Percentiles rank a stretch among this genome's conserved stretches.
phyloP scores from a whole-genome alignment of 371 early-diverging fungal species.

The Syncephalastrum sp. region DNA sequence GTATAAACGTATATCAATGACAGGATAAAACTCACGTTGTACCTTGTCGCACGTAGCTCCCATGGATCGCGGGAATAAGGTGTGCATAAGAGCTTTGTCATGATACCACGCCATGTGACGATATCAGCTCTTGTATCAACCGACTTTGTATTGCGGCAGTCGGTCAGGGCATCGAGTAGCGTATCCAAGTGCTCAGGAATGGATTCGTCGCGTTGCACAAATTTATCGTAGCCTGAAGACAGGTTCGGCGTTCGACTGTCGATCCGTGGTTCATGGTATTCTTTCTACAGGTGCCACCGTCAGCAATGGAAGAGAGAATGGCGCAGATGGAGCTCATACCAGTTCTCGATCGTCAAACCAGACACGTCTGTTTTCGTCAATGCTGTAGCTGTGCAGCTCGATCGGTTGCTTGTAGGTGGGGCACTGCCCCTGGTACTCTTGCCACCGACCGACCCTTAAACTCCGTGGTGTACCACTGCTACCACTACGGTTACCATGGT shows the following conservation, averaged over 20 bases:
- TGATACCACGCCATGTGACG: slow-evolving; percentile 78
- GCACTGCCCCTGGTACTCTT: slow-evolving; percentile 50
- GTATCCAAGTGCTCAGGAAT: slow-evolving; percentile 82
- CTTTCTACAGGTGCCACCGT: slow-evolving; percentile 48
- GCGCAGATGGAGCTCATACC: slow-evolving; percentile 25
- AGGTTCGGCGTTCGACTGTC: slow-evolving; percentile 26
- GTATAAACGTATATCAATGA: too few relatives aligned
- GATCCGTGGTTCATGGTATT: slow-evolving; percentile 47
- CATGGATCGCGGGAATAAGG: slow-evolving; percentile 78
- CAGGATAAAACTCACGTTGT: slow-evolving; percentile 44
- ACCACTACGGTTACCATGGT: too few relatives aligned
- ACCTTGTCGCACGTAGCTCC: slow-evolving; percentile 75
- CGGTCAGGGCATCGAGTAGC: slow-evolving; percentile 62
- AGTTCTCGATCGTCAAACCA: slow-evolving; percentile 70
- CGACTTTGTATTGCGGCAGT: slow-evolving; percentile 16
- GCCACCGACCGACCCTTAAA: background rate
- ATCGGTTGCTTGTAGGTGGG: slow-evolving; percentile 68
- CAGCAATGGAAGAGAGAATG: background rate
- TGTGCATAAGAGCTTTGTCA: slow-evolving; percentile 80
- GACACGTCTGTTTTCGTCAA: slow-evolving; percentile 62
- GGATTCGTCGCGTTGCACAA: slow-evolving; percentile 59
- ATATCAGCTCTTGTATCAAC: slow-evolving; percentile 32
- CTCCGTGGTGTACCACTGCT: too few relatives aligned
- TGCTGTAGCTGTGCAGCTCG: slow-evolving; percentile 78
- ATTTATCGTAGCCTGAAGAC: slow-evolving; percentile 59